Base-by-base conservation (phyloP, 2,329 filamentous ascomycete species). In the Bipolaris gigantea region DNA sequence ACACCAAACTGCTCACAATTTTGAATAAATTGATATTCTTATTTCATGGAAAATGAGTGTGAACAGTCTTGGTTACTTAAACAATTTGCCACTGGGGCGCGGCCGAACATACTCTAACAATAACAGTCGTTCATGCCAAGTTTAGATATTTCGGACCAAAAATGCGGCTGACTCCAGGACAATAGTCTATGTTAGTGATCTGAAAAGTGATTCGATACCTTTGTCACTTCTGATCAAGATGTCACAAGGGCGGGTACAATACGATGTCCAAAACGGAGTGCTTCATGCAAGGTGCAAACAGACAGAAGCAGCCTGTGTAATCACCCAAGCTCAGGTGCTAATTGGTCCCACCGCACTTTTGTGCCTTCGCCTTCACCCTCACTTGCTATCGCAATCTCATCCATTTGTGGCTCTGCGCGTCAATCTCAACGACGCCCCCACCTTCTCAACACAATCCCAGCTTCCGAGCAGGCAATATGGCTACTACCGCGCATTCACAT, bases 311-410 rank as follows among this genome's bases (percentile, higher is more conserved):
- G 18, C n/a, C 18, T 11, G 3, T 13, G 16, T 15, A 18, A 1
- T 18, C 25, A 27, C 25, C 25, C 9, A 27, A 3, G 25, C 25
- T 27, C 9, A 27, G 25, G 25, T 10, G 2, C 25, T 9, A 27
- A 27, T 27, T 27, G n/a, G 16, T 32, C 40, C 25, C 25, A 4
- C 30, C 13, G 13, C 19, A 11, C 11, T 13, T 5, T 32, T 42
- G 18, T 48, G 53, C 57, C 50, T 49, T 57, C 50, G 53, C 57
- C 50, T 49, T 57, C 46, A 43, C 50, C 44, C 60, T 62, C 55
- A 60, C 45, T 46, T 47, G 23, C 19, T 33, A 50, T 50, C 10
- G 35, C 39, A 23, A 52, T 27, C 42, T 45, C 35, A 50, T 47
- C 13, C 38, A 55, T 39, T 47, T 44, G 27, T 46, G 6, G 25